Conservation (phyloP, 2,329 filamentous ascomycete species). For the Venturia pyrina region DNA sequence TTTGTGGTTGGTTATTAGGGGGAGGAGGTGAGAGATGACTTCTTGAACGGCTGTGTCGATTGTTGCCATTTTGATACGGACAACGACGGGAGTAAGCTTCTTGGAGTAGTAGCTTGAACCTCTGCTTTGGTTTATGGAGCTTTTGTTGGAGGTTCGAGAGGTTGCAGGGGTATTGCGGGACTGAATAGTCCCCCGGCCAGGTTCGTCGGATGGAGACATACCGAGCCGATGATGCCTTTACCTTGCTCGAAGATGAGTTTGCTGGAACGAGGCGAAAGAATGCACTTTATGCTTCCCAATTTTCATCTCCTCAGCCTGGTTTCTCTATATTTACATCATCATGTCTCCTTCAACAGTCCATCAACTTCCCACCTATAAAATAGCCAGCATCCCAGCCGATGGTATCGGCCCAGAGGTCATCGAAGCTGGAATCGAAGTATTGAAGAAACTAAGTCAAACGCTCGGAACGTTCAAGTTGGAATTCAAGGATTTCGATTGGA, state of each 20-base stretch:
- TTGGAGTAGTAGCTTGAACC: too few relatives aligned
- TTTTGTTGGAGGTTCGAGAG: not conserved
- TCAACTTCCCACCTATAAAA: slow-evolving; percentile 28
- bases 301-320: not conserved
- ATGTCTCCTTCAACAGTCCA: slow-evolving; percentile 5
- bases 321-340: not conserved
- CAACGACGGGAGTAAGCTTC: too few relatives aligned
- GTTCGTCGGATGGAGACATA: not conserved
- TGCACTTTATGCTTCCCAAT: not conserved
- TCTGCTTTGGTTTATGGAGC: not conserved
- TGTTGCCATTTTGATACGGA: not conserved
- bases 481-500: slow-evolving; percentile 58
- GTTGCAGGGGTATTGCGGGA: not conserved
- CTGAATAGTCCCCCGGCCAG: not conserved
- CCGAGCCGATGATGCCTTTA: slow-evolving; percentile 1
- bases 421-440: slow-evolving; percentile 50
- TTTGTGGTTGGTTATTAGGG: not conserved
- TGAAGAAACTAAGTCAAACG: slow-evolving; percentile 43
- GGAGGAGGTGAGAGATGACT: not conserved
- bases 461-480: slow-evolving; percentile 49
- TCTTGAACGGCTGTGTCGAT: not conserved
- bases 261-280: not conserved
- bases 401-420: slow-evolving; percentile 62
- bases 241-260: not conserved
- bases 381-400: slow-evolving; percentile 59